Evolutionary conservation across 768 basidiomycete species (phyloP).

Genomic region (Xerocomus potaroensis): DNA sequence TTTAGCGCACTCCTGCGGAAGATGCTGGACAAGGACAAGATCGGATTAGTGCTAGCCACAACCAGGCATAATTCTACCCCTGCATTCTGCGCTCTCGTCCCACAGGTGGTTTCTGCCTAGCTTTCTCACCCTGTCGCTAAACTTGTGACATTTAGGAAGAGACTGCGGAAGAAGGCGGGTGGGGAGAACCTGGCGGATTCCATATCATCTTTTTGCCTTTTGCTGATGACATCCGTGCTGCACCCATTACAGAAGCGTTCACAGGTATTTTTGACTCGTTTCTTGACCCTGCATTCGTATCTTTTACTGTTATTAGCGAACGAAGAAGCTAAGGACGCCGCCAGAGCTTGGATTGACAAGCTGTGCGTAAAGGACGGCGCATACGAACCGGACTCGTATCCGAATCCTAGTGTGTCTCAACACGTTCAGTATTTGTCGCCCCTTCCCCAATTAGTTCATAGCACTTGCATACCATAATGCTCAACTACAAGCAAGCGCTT

Average conservation of each 20-base stretch:
- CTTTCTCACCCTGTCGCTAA: neutral
- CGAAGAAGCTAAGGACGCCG: slow-evolving; percentile 61
- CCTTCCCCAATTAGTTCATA: neutral
- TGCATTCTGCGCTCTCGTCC: slow-evolving; percentile 77
- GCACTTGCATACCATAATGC: slow-evolving; percentile 83
- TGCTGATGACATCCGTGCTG: slow-evolving; percentile 87
- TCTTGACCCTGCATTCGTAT: neutral
- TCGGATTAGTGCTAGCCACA: slow-evolving; percentile 72
- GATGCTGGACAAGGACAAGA: slow-evolving; percentile 74
- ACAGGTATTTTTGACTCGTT: slow-evolving; percentile 44
- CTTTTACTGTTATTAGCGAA: slow-evolving; percentile 45
- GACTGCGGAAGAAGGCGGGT: slow-evolving; percentile 61
- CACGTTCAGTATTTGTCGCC: neutral
- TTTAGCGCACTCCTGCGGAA: slow-evolving; percentile 84
- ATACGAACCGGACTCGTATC: slow-evolving; percentile 87
- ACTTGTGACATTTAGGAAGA: slow-evolving; percentile 50
- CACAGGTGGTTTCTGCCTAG: slow-evolving; percentile 55
- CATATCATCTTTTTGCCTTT: slow-evolving; percentile 93
- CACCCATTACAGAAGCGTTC: slow-evolving; percentile 61
- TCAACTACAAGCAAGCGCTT: slow-evolving; percentile 88
- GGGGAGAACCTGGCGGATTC: slow-evolving; percentile 84
- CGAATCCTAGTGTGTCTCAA: slow-evolving; percentile 84
- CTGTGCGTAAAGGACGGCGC: slow-evolving; percentile 70
- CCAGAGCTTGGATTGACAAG: slow-evolving; percentile 73
- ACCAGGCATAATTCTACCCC: slow-evolving; percentile 71